These are phyloP conservation scores for Mortierella sp. DNA, from an alignment of 371 early-diverging fungal species.

Conservation along the genomic window DNA sequence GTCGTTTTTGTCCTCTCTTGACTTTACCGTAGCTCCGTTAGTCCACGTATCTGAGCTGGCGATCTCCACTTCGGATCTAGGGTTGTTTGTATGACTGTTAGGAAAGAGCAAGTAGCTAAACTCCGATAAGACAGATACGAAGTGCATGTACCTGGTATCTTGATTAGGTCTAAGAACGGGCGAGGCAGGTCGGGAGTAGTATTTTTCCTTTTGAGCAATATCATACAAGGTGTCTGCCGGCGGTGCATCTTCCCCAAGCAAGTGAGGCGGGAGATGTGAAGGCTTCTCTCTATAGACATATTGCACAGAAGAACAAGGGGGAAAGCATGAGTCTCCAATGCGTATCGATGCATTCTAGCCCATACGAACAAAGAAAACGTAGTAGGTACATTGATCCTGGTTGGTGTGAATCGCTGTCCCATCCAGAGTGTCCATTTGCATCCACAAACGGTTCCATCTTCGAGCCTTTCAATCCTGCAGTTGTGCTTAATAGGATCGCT, in stretches of 20 bases:
- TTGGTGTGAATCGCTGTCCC: slow-evolving; percentile 41
- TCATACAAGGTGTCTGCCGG: slow-evolving; percentile 44
- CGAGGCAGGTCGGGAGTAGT: slow-evolving; percentile 21
- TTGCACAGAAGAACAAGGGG: not conserved
- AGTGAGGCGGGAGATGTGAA: slow-evolving; percentile 25
- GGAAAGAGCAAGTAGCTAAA: too few species aligned
- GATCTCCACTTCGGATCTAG: not conserved
- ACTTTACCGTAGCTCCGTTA: not conserved
- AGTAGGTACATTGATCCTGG: too few species aligned
- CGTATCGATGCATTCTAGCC: too few species aligned
- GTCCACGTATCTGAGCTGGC: slow-evolving; percentile 3
- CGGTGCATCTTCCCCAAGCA: slow-evolving; percentile 46
- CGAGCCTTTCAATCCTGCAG: slow-evolving; percentile 25
- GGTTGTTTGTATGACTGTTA: too few species aligned
- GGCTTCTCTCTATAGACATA: slow-evolving; percentile 9
- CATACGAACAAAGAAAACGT: too few species aligned
- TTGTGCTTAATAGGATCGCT: slow-evolving; percentile 16
- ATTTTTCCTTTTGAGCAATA: slow-evolving; percentile 42
- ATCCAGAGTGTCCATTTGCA: slow-evolving; percentile 20
- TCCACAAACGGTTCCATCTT: slow-evolving; percentile 47
- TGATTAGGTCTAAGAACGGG: slow-evolving; percentile 1
- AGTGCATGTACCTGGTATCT: slow-evolving; percentile 21
- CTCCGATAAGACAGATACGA: too few species aligned
- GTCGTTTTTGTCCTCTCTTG: slow-evolving; percentile 8
- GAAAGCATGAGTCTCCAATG: not conserved